Evolutionary conservation across 345 rosid species (phyloP).

Genomic region (Corchorus olitorius): DNA sequence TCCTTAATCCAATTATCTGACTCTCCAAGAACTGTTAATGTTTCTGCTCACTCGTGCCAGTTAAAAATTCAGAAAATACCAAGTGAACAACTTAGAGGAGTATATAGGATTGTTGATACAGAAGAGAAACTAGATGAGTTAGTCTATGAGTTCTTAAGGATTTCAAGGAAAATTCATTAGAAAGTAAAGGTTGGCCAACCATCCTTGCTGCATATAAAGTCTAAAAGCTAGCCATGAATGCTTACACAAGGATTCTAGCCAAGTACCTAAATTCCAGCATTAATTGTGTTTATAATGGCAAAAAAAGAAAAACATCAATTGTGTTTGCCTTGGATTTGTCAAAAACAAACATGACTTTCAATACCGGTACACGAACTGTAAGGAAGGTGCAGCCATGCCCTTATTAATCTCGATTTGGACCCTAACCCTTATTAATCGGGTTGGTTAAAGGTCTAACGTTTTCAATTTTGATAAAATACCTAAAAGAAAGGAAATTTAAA

Average conservation of each 20-base stretch:
- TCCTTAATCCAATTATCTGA: slow-evolving; percentile 38
- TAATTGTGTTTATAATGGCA: slow-evolving; percentile 49
- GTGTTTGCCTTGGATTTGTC: slow-evolving; percentile 58
- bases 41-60: slow-evolving; percentile 24
- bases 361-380: slow-evolving; percentile 32
- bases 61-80: slow-evolving; percentile 40
- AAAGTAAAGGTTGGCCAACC: slow-evolving; percentile 46
- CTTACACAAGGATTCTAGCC: slow-evolving; percentile 50
- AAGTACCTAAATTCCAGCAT: slow-evolving; percentile 32
- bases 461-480: too few species aligned
- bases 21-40: slow-evolving; percentile 38
- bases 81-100: slow-evolving; percentile 17
- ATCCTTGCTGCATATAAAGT: slow-evolving; percentile 36
- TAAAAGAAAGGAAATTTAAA: too few species aligned
- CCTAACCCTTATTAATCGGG: too few species aligned
- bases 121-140: slow-evolving; percentile 47
- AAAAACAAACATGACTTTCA: slow-evolving; percentile 41
- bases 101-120: slow-evolving; percentile 12
- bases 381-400: slow-evolving; percentile 39
- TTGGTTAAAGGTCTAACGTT: too few species aligned
- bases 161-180: slow-evolving; percentile 37
- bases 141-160: slow-evolving; percentile 42
- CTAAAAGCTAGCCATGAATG: slow-evolving; percentile 50
- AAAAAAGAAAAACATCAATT: slow-evolving; percentile 38
- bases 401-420: too few species aligned